Evolutionary conservation across 192 early-diverging fungal genomes (phyloP).

Genomic region (Lobosporangium transversale): DNA sequence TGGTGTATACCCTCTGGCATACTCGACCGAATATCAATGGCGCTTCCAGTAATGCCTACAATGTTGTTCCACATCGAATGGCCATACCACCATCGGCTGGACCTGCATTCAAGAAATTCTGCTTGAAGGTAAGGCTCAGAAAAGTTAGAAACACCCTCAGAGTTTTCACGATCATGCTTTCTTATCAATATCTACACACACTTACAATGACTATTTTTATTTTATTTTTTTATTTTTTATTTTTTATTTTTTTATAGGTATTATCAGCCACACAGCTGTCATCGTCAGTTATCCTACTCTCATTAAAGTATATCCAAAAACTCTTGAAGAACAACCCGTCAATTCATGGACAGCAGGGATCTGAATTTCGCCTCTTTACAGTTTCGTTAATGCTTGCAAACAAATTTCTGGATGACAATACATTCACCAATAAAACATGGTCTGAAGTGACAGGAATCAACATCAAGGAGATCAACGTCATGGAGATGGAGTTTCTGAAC

Average conservation of each 20-base stretch:
- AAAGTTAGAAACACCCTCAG: not conserved
- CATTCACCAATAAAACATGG: constrained; percentile 92
- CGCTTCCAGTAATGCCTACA: constrained; percentile 50
- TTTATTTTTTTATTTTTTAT: not conserved
- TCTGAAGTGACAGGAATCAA: constrained; percentile 85
- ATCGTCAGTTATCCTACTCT: constrained; percentile 68
- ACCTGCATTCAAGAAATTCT: constrained; percentile 49
- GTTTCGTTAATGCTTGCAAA: constrained; percentile 88
- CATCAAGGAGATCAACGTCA: constrained; percentile 81
- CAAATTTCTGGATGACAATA: constrained; percentile 91
- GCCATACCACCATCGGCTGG: constrained; percentile 45
- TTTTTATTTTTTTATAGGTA: constrained; percentile 42
- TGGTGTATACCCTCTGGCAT: constrained; percentile 55
- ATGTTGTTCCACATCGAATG: constrained; percentile 51
- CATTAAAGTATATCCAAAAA: constrained; percentile 72
- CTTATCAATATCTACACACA: no score
- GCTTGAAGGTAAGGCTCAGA: constrained; percentile 39
- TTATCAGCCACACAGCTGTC: constrained; percentile 70
- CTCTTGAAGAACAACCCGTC: constrained; percentile 65
- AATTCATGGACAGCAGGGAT: constrained; percentile 71
- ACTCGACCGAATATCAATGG: constrained; percentile 54
- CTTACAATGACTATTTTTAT: no score
- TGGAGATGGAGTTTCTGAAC: constrained; percentile 88
- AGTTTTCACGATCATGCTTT: not conserved
- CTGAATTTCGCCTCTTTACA: constrained; percentile 85